A percentile compares a stretch with the other conserved stretches of the same genome.
Evolutionary conservation across 2,329 filamentous ascomycete species (phyloP).

Genomic region (Bertia moriformis): DNA sequence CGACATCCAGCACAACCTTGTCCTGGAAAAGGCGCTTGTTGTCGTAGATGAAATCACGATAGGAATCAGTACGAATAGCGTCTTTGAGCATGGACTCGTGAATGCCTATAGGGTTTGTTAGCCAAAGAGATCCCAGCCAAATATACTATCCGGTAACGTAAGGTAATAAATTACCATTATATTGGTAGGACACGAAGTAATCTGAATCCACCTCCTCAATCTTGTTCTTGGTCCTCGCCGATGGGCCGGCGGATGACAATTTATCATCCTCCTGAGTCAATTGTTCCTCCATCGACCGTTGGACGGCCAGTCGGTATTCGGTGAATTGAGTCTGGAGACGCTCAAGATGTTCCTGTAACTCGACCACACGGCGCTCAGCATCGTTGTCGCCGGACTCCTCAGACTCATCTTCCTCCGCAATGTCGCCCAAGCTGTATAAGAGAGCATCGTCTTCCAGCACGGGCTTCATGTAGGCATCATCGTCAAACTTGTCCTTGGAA

Average conservation of each 20-base stretch:
- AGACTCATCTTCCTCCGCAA: constrained; percentile 14
- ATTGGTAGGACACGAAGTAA: constrained; percentile 45
- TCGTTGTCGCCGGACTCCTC: constrained; percentile 4
- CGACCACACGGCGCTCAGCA: constrained; percentile 10
- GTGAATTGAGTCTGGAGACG: constrained; percentile 14
- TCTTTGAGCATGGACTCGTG: constrained; percentile 55
- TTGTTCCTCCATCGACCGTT: constrained; percentile 10
- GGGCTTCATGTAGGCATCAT: constrained; percentile 46
- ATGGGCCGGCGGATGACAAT: neutral
- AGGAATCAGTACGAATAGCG: constrained; percentile 43
- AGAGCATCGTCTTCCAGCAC: constrained; percentile 49
- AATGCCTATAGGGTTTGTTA: constrained; percentile 25
- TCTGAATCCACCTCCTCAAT: constrained; percentile 30
- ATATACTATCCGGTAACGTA: neutral
- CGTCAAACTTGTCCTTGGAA: constrained; percentile 30
- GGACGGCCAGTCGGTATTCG: constrained; percentile 12
- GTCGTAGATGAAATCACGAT: constrained; percentile 51
- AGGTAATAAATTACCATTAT: constrained; percentile 23
- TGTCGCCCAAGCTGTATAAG: constrained; percentile 46
- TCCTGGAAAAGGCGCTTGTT: constrained; percentile 46
- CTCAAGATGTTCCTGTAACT: constrained; percentile 12
- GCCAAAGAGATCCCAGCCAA: neutral
- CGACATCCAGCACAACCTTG: constrained; percentile 47
- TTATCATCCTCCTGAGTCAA: constrained; percentile 6
- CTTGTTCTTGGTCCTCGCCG: neutral